Evolutionary conservation across 73 alveolate genomes (phyloP).

Genomic region (Urostyla sp.): DNA sequence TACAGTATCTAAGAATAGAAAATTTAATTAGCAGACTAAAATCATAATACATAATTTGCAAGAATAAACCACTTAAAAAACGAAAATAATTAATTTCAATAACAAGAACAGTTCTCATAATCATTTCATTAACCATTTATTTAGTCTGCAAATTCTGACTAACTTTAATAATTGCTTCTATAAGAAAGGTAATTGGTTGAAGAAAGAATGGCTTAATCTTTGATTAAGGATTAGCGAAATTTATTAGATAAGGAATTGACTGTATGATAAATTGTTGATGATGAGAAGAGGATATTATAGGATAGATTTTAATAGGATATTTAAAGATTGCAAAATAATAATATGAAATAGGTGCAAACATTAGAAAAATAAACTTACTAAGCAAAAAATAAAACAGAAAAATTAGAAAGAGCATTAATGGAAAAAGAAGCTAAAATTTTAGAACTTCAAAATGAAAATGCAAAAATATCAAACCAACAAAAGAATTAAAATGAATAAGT

Average conservation of each 20-base stretch:
- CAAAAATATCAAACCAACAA: conserved; percentile 8
- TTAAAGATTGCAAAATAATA: conserved; percentile 18
- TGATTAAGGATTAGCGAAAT: conserved; percentile 19
- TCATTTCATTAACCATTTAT: background rate
- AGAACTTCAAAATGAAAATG: conserved; percentile 23
- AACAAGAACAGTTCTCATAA: background rate
- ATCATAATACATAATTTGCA: background rate
- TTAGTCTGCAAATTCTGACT: no score
- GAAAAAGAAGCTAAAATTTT: conserved; percentile 47
- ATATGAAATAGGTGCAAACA: conserved; percentile 6
- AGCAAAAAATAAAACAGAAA: conserved; percentile 32
- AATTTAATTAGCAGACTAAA: conserved; percentile 7
- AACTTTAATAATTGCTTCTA: background rate
- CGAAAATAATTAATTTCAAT: no score
- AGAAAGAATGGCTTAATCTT: conserved; percentile 22
- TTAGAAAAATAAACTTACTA: conserved; percentile 17
- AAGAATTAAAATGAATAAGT: background rate
- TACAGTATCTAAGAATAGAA: conserved; percentile 11
- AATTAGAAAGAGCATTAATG: conserved; percentile 24
- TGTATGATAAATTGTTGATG: conserved; percentile 38
- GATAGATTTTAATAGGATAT: conserved; percentile 42
- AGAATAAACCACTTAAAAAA: background rate
- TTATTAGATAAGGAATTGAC: conserved; percentile 29
- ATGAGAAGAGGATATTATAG: conserved; percentile 26
- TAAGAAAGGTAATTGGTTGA: conserved; percentile 21